Base-by-base conservation (phyloP, 2,329 filamentous ascomycete genomes). In the Penicillium brevicompactum region DNA sequence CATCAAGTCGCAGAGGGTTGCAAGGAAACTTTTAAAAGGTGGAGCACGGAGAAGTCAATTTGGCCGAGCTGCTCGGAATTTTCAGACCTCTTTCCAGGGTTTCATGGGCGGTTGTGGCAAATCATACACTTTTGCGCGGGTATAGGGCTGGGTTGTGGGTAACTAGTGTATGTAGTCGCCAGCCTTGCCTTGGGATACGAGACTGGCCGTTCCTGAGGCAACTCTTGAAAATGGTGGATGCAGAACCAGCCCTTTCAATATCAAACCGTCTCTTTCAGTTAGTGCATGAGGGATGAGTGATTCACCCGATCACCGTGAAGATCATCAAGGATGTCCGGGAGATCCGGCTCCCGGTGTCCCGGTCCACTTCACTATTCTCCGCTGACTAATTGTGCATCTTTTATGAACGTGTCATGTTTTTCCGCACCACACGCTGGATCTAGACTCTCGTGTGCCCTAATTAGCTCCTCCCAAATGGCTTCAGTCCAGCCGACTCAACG, bases 321-420 rank as follows among this genome's bases (percentile, higher is more conserved):
- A 41, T 41, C 38, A 18, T 21, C 38, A 41, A 41, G 10, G 7
- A 41, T n/a, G n/a, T 37, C 34, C 34, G 18, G 38, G n/a, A 41
- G 38, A 41, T 41, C 38, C 34, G 34, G 34, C 4, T 7, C 13
- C 31, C 31, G 31, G 8, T 5, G 24, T 27, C 24, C 24, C 24
- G 34, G 14, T 37, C 34, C 34, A 37, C 34, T 6, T 37, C 11
- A 27, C 24, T 27, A 34, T 34, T 34, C 6, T 6, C 38, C 38
- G 38, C 31, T 42, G 59, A 61, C 49, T 60, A 59, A 61, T 53
- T 52, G 51, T 61, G 55, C 32, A 34, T 1, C 21, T 37, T 55
- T 27, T 46, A 51, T 55, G 52, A 43, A 5, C 11, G 1, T 18
- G 13, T 24, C 31, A 31, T 16, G 21, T 21, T 31, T 18, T 37